Conservation (phyloP, 257 asterid species). For the Avicennia marina region DNA sequence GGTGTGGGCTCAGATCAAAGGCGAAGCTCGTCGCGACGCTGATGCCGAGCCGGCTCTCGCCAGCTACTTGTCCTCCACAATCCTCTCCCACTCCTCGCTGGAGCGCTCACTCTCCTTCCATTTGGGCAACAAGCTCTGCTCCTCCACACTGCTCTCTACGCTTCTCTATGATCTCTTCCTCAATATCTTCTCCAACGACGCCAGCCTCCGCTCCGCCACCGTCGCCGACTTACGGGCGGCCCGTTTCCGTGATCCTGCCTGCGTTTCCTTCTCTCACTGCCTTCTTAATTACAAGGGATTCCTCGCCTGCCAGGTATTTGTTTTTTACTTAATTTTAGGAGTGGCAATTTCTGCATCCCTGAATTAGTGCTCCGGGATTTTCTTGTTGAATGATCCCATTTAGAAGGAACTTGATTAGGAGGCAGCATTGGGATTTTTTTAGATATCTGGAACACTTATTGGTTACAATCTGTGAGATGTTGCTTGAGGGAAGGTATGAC, state of each 20-base stretch:
- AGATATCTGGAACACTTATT: no score
- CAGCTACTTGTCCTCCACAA: constrained; percentile 76
- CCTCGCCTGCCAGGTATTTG: constrained; percentile 60
- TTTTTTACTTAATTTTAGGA: not conserved
- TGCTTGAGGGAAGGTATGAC: no score
- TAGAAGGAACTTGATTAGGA: no score
- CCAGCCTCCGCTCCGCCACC: constrained; percentile 67
- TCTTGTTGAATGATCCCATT: no score
- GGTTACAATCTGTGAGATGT: no score
- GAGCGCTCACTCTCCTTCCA: constrained; percentile 85
- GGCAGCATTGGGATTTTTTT: no score
- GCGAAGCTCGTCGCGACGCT: constrained; percentile 81
- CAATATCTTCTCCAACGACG: constrained; percentile 60
- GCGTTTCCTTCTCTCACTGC: constrained; percentile 64
- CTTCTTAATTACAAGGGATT: constrained; percentile 68
- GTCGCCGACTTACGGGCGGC: constrained; percentile 70
- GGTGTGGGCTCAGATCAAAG: constrained; percentile 70
- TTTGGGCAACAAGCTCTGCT: constrained; percentile 86
- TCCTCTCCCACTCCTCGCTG: constrained; percentile 76
- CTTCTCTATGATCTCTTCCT: constrained; percentile 79
- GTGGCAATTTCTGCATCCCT: not conserved
- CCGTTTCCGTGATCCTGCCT: constrained; percentile 61
- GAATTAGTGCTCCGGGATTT: no score
- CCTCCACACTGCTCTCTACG: constrained; percentile 81
- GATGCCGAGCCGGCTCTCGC: constrained; percentile 90